A percentile compares a stretch with the other conserved stretches of the same genome.
Conservation (phyloP, 179 eudicot species). For the Spinacia oleracea region DNA sequence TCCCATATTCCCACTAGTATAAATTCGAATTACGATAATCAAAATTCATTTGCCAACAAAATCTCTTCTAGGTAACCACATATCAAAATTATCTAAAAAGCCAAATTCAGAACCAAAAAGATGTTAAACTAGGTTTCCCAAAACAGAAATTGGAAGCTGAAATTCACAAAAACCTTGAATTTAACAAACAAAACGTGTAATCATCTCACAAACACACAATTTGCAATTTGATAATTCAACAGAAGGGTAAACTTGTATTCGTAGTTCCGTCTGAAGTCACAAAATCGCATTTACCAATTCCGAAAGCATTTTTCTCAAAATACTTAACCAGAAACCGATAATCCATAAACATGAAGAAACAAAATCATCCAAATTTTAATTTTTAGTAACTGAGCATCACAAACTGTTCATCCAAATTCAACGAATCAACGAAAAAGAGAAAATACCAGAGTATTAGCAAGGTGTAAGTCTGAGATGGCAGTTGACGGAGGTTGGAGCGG, state of each 20-base stretch:
- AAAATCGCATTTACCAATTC: not conserved
- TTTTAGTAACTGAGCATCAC: too few relatives aligned
- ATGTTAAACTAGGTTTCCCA: too few relatives aligned
- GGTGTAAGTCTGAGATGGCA: not conserved
- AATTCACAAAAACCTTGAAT: too few relatives aligned
- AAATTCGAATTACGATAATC: not conserved
- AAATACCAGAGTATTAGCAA: not conserved
- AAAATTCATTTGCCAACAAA: not conserved
- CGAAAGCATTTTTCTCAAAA: not conserved
- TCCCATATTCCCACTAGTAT: not conserved
- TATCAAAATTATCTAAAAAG: not conserved
- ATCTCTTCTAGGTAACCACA: not conserved
- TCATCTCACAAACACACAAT: not conserved
- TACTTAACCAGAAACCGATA: not conserved
- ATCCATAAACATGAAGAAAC: not conserved
- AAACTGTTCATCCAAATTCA: not conserved
- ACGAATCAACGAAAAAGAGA: not conserved
- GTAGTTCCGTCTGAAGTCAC: not conserved
- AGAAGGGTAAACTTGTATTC: not conserved
- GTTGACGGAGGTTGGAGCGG: not conserved
- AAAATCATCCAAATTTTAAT: not conserved
- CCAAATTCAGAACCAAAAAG: not conserved
- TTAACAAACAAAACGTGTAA: not conserved
- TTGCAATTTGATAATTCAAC: not conserved
- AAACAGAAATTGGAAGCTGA: not conserved